A percentile compares a stretch with the other conserved stretches of the same genome.
These are phyloP conservation scores for Lizonia empirigonia DNA, from an alignment of 2,329 filamentous ascomycete species.

Conservation along the genomic window DNA sequence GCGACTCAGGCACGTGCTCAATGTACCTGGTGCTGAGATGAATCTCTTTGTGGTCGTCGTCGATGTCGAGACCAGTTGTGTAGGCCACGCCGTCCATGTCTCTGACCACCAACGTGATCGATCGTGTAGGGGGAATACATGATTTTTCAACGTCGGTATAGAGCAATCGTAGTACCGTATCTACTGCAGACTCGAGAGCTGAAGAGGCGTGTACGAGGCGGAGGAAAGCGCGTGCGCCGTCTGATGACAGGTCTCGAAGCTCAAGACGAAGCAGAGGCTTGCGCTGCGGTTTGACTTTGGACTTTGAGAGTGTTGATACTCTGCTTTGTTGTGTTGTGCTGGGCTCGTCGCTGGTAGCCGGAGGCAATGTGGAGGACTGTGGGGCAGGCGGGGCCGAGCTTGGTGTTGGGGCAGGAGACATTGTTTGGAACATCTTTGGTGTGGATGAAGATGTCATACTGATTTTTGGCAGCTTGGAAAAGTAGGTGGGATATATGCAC, in stretches of 20 bases:
- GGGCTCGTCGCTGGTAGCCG: slow-evolving; percentile 11
- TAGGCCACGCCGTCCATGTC: slow-evolving; percentile 86
- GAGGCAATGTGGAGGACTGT: slow-evolving; percentile 38
- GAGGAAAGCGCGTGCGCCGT: slow-evolving; percentile 71
- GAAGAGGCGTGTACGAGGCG: slow-evolving; percentile 64
- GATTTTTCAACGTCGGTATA: slow-evolving; percentile 57
- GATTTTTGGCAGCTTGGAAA: no score
- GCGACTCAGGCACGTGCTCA: slow-evolving; percentile 42
- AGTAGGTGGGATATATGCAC: no score
- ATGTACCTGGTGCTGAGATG: slow-evolving; percentile 85
- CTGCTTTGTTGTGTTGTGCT: slow-evolving; percentile 8
- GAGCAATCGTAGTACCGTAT: slow-evolving; percentile 72
- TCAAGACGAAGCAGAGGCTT: slow-evolving; percentile 55
- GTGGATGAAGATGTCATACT: slow-evolving; percentile 29
- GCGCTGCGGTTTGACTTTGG: slow-evolving; percentile 37
- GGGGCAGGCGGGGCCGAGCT: slow-evolving; percentile 27
- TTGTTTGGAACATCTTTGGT: slow-evolving; percentile 47
- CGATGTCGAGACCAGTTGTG: slow-evolving; percentile 79
- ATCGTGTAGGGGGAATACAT: slow-evolving; percentile 70
- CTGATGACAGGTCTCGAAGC: slow-evolving; percentile 57
- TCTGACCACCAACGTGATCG: slow-evolving; percentile 81
- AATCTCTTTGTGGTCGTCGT: slow-evolving; percentile 89
- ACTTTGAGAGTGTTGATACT: neutral
- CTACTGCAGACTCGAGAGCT: slow-evolving; percentile 67
- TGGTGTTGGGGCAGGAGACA: slow-evolving; percentile 29